These are phyloP conservation scores for Omphalotus olearius DNA, from an alignment of 1,284 basidiomycete species.

Conservation along the genomic window DNA sequence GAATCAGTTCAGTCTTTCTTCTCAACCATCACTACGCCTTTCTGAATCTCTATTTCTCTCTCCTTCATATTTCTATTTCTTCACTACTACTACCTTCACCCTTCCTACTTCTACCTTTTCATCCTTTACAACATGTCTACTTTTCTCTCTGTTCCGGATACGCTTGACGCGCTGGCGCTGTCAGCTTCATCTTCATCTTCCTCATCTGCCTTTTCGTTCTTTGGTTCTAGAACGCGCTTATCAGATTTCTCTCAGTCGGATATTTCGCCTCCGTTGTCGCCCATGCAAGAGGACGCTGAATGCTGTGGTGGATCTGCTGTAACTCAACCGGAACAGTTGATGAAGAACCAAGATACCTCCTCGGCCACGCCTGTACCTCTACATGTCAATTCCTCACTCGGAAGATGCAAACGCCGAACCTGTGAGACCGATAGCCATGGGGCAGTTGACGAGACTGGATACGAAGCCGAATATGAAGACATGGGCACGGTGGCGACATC, in stretches of 20 bases:
- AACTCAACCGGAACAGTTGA: background rate
- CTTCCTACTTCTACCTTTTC: too few relatives aligned
- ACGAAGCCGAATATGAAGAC: constrained; percentile 5
- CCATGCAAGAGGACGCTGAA: background rate
- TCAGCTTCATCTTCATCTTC: constrained; percentile 9
- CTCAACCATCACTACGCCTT: too few relatives aligned
- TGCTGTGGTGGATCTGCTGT: background rate
- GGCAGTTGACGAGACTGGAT: constrained; percentile 4
- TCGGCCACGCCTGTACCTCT: background rate
- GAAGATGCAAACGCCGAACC: background rate
- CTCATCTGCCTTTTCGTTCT: constrained; percentile 7
- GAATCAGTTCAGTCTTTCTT: too few relatives aligned
- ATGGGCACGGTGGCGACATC: background rate
- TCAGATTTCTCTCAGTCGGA: constrained; percentile 3
- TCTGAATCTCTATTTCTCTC: too few relatives aligned
- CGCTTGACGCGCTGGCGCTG: constrained; percentile 11
- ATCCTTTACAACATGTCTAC: background rate
- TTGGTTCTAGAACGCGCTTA: background rate
- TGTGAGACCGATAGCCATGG: background rate
- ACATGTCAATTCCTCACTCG: background rate
- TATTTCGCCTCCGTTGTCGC: constrained; percentile 1
- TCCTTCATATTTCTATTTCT: too few relatives aligned
- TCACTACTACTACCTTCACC: too few relatives aligned
- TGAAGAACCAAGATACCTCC: background rate
- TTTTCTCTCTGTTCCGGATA: constrained; percentile 1